These are phyloP conservation scores for Brassica balearica DNA, from an alignment of 441 rosid genomes.

Conservation along the genomic window DNA sequence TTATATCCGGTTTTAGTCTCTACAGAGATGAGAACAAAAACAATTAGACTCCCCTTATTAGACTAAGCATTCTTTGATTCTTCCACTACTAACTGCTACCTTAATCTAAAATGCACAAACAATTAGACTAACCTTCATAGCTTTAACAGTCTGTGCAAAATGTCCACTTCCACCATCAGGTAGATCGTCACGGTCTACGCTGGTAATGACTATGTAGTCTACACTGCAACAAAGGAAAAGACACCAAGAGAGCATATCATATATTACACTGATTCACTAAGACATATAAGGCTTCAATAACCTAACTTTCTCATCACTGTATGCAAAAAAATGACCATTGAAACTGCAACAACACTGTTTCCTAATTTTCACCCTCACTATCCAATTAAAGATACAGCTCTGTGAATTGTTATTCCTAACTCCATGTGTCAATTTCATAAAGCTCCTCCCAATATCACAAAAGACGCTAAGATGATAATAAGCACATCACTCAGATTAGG, in stretches of 20 bases:
- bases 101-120: background rate
- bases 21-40: too few species aligned
- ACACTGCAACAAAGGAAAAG: slow-evolving; percentile 60
- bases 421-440: too few species aligned
- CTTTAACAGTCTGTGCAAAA: slow-evolving; percentile 90
- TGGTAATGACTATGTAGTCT: slow-evolving; percentile 94
- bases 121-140: slow-evolving; percentile 72
- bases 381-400: background rate
- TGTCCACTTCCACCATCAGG: slow-evolving; percentile 99
- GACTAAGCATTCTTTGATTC: too few species aligned
- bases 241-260: slow-evolving; percentile 31
- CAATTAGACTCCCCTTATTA: too few species aligned
- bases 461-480: background rate
- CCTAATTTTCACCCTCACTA: background rate
- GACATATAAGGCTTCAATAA: background rate
- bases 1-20: slow-evolving; percentile 87
- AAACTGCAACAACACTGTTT: background rate
- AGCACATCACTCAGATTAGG: background rate
- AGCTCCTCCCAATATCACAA: background rate
- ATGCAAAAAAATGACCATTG: background rate
- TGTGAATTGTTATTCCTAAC: too few species aligned
- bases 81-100: background rate
- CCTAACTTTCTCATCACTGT: background rate
- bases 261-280: slow-evolving; percentile 4
- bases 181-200: slow-evolving; percentile 97